These are phyloP conservation scores for Volutella citrinella DNA, from an alignment of 2,329 filamentous ascomycete species.

Conservation along the genomic window DNA sequence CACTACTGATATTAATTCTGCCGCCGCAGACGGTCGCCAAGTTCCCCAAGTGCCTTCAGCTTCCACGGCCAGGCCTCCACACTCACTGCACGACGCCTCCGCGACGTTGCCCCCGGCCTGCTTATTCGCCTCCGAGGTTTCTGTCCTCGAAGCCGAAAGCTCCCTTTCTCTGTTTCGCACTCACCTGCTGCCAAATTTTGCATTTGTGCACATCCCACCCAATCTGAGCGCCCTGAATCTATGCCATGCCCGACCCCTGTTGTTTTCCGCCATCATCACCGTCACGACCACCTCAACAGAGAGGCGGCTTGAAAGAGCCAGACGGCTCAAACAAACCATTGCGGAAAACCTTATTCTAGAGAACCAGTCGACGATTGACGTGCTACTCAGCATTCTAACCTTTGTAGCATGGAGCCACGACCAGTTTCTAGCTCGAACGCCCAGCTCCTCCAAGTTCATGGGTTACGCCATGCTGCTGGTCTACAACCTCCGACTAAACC, in stretches of 20 bases:
- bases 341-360: not conserved
- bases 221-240: not conserved
- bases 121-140: not conserved
- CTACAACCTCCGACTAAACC: conserved; percentile 1
- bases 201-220: not conserved
- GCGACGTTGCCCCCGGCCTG: not conserved
- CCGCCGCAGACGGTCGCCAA: too few relatives aligned
- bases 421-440: not conserved
- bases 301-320: not conserved
- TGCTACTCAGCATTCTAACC: conserved; percentile 1
- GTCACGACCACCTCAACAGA: not conserved
- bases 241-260: not conserved
- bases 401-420: conserved; percentile 1
- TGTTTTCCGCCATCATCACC: conserved; percentile 1
- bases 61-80: too few relatives aligned
- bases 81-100: too few relatives aligned
- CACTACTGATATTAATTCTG: too few relatives aligned
- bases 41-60: too few relatives aligned
- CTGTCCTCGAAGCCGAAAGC: not conserved
- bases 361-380: not conserved
- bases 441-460: not conserved
- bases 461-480: not conserved
- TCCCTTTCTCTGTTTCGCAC: not conserved
- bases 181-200: conserved; percentile 1
- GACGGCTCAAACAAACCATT: not conserved